Evolutionary conservation across 2,329 filamentous ascomycete species (phyloP), one percentile per base, ranked within the genome.

Genomic region (Fusarium albosuccineum): DNA sequence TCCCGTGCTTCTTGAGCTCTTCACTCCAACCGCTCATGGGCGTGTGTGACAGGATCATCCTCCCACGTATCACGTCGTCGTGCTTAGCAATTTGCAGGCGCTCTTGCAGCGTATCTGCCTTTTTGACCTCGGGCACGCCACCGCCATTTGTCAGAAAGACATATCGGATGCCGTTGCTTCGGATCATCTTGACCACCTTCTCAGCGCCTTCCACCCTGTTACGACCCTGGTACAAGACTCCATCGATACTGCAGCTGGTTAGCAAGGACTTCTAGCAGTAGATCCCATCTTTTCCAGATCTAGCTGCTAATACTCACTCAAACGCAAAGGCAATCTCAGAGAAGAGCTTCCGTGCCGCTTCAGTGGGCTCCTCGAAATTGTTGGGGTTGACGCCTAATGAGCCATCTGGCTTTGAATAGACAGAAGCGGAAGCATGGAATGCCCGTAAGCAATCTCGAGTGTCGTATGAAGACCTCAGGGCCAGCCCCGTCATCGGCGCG

Each of bases 91-190:
- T 62, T 5, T 74, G 68, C 2, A 81, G 72, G 5, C 78, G 71
- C 56, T 77, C 73, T 29, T 73, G 71, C 34, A 81, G 58, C 4
- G 78, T 79, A 2, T 72, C 73, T 10, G 68, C 76, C 58, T 80
- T 80, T 41, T 72, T 75, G 16, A 74, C 67, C 79, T 98, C 95
- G 66, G 89, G 88, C 75, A 91, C 93, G 60, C 96, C 96, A 41
- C 96, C 96, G 71, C 96, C 96, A 79, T 99, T 99, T 61, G 96
- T 99, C 66, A 99, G 85, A 34, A 99, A 88, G 73, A 99, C 95
- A 81, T 97, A 98, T 11, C 94, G 94, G 45, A 97, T 93, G 46
- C 87, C 84, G 74, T 94, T 86, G 46, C 85, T 80, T 70, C 94
- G 89, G 17, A 98, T 89, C 73, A 89, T 91, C 30, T 83, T 82